Base-by-base conservation (phyloP, 345 rosid genomes). In the Mercurialis annua region DNA sequence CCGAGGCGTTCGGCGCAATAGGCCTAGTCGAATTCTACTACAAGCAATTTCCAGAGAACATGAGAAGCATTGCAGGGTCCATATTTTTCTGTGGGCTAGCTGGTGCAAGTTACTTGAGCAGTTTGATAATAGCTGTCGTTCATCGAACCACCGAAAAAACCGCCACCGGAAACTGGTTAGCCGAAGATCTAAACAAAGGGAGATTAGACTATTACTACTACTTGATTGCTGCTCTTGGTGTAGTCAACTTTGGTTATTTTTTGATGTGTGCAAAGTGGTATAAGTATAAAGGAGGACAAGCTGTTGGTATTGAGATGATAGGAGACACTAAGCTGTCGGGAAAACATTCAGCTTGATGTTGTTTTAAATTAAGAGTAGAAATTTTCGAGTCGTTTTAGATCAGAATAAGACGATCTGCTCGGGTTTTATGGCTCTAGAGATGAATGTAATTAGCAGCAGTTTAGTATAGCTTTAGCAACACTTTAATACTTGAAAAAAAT, bases 31-130 rank as follows among this genome's bases (percentile, higher is more conserved):
- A 84, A 52, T 80, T 84, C 61, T 84, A 73, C 52, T 84, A 82
- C 81, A 84, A 81, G 81, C 88, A 82, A 59, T 81, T 84, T 50
- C 88, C 86, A 0, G 88, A 84, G 73, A 81, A 84, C 68, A 84
- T 84, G 88, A 82, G 79, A 53, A 84, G 84, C 74, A 74, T 84
- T 12, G 85, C 75, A 14, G 86, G 88, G 56, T 74, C 86, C 17
- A 43, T 82, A 2, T 80, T 46, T 75, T 80, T 55, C 30, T 80
- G 85, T 51, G 81, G 80, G n/a, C 1, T 65, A 5, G 84, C 86
- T 6, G 80, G 61, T 18, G 65, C 84, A 2, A 81, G 78, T 69
- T 84, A 81, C 57, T 12, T 81, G 21, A 80, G 84, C 24, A 78
- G 77, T 36, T 57, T 80, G 4, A 59, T 84, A 27, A 84, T 84